These are phyloP conservation scores for Botryosphaeria agaves DNA, from an alignment of 2,329 filamentous ascomycete species.

Conservation along the genomic window DNA sequence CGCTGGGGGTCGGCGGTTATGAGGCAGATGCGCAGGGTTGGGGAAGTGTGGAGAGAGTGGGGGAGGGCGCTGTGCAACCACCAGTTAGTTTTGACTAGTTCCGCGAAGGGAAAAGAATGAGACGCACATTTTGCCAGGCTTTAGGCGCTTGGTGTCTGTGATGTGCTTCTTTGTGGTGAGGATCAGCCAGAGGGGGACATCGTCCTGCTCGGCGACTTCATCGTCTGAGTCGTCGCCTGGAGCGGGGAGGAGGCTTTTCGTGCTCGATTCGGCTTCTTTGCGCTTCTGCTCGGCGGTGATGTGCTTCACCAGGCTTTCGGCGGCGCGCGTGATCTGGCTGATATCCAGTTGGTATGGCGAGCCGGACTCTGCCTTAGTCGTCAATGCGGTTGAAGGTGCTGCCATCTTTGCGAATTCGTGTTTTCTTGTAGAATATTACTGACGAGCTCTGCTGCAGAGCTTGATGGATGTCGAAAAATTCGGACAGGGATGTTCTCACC, in stretches of 20 bases:
- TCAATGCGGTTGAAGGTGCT: constrained; percentile 15
- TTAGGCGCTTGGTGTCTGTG: constrained; percentile 58
- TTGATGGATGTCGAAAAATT: too few relatives aligned
- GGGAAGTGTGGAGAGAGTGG: constrained; percentile 53
- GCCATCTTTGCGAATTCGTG: constrained; percentile 10
- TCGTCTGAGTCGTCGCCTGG: constrained; percentile 28
- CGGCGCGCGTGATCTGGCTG: constrained; percentile 36
- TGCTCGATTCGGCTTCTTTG: constrained; percentile 29
- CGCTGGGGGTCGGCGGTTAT: constrained; percentile 74
- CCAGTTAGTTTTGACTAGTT: constrained; percentile 1
- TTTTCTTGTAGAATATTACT: too few relatives aligned
- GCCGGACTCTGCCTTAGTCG: constrained; percentile 15
- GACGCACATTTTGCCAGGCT: constrained; percentile 57
- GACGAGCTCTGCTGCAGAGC: too few relatives aligned
- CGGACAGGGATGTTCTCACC: too few relatives aligned
- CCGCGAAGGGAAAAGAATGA: too few relatives aligned
- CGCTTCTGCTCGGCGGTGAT: constrained; percentile 28
- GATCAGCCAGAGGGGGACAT: constrained; percentile 40
- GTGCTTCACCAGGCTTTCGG: constrained; percentile 39
- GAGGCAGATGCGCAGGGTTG: constrained; percentile 58
- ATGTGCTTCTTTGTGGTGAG: constrained; percentile 50
- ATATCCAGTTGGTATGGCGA: constrained; percentile 25
- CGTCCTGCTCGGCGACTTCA: constrained; percentile 25
- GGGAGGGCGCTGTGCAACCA: constrained; percentile 37
- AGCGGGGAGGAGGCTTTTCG: constrained; percentile 35